Evolutionary conservation across 371 early-diverging fungal genomes (phyloP).

Genomic region (Mucor piriformis): DNA sequence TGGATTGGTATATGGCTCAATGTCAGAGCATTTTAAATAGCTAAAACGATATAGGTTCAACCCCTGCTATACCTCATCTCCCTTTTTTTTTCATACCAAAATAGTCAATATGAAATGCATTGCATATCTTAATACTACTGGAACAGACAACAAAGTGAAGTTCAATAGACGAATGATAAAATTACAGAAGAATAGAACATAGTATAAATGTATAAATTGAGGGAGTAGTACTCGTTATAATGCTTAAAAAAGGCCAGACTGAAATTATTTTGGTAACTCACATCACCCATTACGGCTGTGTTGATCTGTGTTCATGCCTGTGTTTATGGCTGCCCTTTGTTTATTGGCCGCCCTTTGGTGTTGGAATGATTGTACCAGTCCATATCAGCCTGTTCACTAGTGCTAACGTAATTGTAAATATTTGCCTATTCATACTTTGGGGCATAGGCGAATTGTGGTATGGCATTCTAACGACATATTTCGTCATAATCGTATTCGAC

Average conservation of each 20-base stretch:
- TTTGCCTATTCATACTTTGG: too few species aligned
- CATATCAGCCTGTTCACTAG: too few species aligned
- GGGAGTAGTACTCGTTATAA: slow-evolving; percentile 19
- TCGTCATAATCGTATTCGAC: too few species aligned
- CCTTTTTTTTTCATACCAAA: slow-evolving; percentile 20
- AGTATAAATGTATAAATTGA: slow-evolving; percentile 23
- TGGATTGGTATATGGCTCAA: slow-evolving; percentile 21
- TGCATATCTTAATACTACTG: slow-evolving; percentile 24
- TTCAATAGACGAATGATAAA: slow-evolving; percentile 18
- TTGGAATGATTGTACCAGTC: too few species aligned
- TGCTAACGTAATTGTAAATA: too few species aligned
- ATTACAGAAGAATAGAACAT: slow-evolving; percentile 21
- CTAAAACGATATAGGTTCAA: slow-evolving; percentile 18
- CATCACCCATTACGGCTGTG: too few species aligned
- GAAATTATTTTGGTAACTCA: slow-evolving; percentile 17
- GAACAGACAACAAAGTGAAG: slow-evolving; percentile 20
- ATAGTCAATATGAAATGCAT: slow-evolving; percentile 19
- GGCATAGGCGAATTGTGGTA: too few species aligned
- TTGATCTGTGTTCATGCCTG: too few species aligned
- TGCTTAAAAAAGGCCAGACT: slow-evolving; percentile 20
- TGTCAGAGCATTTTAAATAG: slow-evolving; percentile 20
- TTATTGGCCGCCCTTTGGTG: too few species aligned
- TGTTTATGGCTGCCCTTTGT: too few species aligned
- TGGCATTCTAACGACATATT: too few species aligned
- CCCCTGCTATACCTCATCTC: slow-evolving; percentile 14